A percentile compares a stretch with the other conserved stretches of the same genome.
phyloP scores from a whole-genome alignment of 2,329 filamentous ascomycete species.

The Colletotrichum kahawae region DNA sequence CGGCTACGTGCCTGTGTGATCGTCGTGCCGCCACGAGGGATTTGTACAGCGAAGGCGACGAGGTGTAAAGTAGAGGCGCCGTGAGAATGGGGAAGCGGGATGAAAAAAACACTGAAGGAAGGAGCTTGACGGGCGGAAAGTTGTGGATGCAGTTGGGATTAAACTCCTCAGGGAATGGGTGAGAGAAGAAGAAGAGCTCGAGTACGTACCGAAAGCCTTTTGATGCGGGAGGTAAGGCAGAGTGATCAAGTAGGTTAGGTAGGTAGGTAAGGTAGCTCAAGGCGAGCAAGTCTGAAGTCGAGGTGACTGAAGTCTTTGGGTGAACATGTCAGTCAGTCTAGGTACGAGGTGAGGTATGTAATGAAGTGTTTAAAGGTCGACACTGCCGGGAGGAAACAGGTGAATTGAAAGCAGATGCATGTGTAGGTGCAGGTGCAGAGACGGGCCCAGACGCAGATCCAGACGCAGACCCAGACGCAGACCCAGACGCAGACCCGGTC shows the following conservation, averaged over 20 bases:
- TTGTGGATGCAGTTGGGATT: background rate
- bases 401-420: background rate
- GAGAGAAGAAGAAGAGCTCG: background rate
- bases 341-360: background rate
- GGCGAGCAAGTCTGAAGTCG: background rate
- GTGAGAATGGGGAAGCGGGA: slow-evolving; percentile 12
- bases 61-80: background rate
- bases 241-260: background rate
- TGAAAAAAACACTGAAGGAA: background rate
- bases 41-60: slow-evolving; percentile 12
- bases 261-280: background rate
- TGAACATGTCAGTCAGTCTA: background rate
- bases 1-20: slow-evolving; percentile 28
- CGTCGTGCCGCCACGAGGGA: slow-evolving; percentile 22
- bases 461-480: background rate
- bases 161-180: background rate
- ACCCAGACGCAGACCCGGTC: background rate
- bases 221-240: background rate
- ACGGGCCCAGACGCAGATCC: background rate
- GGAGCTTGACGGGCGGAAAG: background rate
- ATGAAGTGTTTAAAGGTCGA: background rate
- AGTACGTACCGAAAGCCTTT: background rate
- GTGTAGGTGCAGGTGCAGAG: background rate
- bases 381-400: background rate
- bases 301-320: background rate